A percentile compares a stretch with the other conserved stretches of the same genome.
phyloP scores from a whole-genome alignment of 2,329 filamentous ascomycete genomes.

The Seiridium unicorne region DNA sequence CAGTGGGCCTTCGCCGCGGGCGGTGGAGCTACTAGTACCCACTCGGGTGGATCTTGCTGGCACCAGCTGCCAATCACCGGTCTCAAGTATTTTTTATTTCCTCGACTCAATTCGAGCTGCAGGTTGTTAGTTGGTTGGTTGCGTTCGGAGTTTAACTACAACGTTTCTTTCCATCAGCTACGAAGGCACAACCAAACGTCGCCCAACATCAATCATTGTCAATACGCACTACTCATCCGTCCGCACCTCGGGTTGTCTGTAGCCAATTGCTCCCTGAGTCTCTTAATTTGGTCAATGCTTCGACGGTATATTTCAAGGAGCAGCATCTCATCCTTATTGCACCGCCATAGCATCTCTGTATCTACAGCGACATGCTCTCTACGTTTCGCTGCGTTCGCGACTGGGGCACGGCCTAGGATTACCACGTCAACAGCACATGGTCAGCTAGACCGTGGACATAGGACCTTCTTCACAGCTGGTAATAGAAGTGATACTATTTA shows the following conservation, averaged over 20 bases:
- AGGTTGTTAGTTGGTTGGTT: neutral
- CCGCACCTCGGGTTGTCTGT: too few relatives aligned
- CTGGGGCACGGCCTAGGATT: neutral
- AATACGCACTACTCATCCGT: neutral
- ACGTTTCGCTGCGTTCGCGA: neutral
- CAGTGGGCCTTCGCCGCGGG: neutral
- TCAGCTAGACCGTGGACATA: neutral
- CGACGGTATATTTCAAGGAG: neutral
- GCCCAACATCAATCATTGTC: too few relatives aligned
- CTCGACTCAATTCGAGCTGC: neutral
- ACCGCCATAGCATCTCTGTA: neutral
- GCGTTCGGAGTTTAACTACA: neutral
- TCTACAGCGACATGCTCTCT: neutral
- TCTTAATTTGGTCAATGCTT: conserved; percentile 9
- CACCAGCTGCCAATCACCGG: neutral
- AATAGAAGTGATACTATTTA: conserved; percentile 70
- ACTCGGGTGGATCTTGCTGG: neutral
- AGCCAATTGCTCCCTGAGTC: neutral
- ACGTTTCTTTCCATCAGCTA: too few relatives aligned
- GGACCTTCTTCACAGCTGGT: neutral
- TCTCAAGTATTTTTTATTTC: neutral
- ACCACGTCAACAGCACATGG: neutral
- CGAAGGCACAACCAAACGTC: too few relatives aligned
- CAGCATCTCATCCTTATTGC: neutral
- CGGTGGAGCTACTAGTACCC: conserved; percentile 3